Evolutionary conservation across 2,329 filamentous ascomycete genomes (phyloP).

Genomic region (Ilyonectria robusta): DNA sequence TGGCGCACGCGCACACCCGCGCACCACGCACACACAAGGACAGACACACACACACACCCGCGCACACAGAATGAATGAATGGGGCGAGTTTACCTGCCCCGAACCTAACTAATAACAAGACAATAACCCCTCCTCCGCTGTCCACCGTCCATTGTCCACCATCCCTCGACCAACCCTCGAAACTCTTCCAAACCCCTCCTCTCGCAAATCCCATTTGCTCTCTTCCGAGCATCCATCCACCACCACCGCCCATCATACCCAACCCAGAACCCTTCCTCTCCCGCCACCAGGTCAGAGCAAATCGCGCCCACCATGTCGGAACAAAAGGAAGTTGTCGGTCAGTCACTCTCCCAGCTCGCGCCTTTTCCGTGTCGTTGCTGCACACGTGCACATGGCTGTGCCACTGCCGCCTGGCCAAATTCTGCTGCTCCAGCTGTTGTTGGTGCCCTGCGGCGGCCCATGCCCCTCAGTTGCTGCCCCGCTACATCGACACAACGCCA

Average conservation of each 20-base stretch:
- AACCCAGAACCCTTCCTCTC: conserved; percentile 11
- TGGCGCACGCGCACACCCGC: conserved; percentile 20
- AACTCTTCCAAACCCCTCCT: conserved; percentile 45
- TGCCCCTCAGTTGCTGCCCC: conserved; percentile 38
- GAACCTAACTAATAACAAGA: conserved; percentile 31
- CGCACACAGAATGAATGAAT: conserved; percentile 32
- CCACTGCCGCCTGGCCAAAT: conserved; percentile 8
- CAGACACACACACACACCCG: conserved; percentile 14
- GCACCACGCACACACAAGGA: conserved; percentile 39
- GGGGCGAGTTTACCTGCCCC: conserved; percentile 28
- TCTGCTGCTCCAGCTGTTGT: conserved; percentile 22
- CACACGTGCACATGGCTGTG: conserved; percentile 15
- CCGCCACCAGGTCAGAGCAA: conserved; percentile 29
- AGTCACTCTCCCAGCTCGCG: conserved; percentile 39
- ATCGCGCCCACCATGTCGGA: conserved; percentile 60
- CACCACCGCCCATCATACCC: conserved; percentile 18
- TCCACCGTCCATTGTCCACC: conserved; percentile 19
- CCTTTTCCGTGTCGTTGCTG: neutral
- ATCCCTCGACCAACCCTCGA: conserved; percentile 43
- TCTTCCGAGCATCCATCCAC: conserved; percentile 42
- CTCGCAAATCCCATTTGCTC: conserved; percentile 42
- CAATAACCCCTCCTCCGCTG: conserved; percentile 28
- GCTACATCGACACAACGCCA: conserved; percentile 29
- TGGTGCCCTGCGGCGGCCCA: conserved; percentile 40
- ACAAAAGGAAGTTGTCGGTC: conserved; percentile 54